Evolutionary conservation across 495 filamentous ascomycete genomes (phyloP), one percentile per base, ranked within the genome.

Genomic region (Immersiella caudata): DNA sequence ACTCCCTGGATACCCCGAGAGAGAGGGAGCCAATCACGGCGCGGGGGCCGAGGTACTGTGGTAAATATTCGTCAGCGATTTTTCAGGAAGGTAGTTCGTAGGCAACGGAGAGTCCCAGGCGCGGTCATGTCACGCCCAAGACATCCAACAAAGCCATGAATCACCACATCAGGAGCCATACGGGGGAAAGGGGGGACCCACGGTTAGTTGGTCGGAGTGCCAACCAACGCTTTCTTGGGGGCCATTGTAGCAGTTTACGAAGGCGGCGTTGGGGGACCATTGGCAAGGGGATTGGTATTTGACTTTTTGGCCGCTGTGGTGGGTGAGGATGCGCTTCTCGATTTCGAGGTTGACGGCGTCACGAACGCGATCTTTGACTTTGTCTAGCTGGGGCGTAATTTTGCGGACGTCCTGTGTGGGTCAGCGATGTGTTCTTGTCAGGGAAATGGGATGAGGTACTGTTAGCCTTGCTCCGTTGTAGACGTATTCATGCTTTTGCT

Each of bases 221-320:
- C 90, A 99, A 21, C 95, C 94, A 0, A 98, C 93, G 60, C 82
- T 90, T 79, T 99, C 87, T 1, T 84, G 76, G 0, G 87, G 88
- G 0, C 94, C 93, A 67, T 88, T 79, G 73, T 99, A 99, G 78
- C 92, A 94, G 73, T 99, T 99, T 0, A 97, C 93, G 68, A 97
- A 92, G 0, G 93, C 92, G 0, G 93, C 93, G 70, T 97, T 99
- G 8, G 94, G 90, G 29, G 75, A 81, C 94, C 95, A 97, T 0
- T 82, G 78, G 2, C 85, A 70, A 0, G 91, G 82, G 1, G 89
- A 90, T 69, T 96, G 93, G 70, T 91, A 88, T 67, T 83, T 89
- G 65, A 96, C 85, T 75, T 93, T 97, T 75, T 86, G 83, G 20
- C 88, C 86, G 12, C 78, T 80, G 35, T 93, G 89, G 40, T 82